phyloP scores from a whole-genome alignment of 83 land plant species.

The Diphasiastrum complanatum region DNA sequence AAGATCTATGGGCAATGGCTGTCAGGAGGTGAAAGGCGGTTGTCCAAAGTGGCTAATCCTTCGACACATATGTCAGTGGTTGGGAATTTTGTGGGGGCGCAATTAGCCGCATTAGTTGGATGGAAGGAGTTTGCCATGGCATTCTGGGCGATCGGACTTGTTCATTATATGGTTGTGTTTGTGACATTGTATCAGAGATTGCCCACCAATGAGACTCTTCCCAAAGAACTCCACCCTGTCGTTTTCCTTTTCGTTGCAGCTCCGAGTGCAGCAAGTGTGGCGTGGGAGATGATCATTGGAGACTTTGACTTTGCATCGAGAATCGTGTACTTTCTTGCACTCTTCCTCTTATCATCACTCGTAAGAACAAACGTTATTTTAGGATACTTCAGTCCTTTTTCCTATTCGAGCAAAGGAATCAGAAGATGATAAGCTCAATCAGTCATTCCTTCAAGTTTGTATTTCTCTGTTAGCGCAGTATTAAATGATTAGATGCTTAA shows the following conservation, averaged over 20 bases:
- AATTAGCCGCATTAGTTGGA: conserved; percentile 63
- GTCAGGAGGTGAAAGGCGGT: conserved; percentile 75
- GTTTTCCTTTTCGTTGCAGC: conserved; percentile 87
- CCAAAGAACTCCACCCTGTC: conserved; percentile 85
- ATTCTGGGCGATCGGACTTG: conserved; percentile 76
- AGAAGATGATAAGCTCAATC: not conserved
- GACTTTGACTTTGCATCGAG: conserved; percentile 54
- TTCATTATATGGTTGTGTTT: conserved; percentile 78
- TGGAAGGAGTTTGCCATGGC: conserved; percentile 80
- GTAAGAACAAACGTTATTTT: conserved; percentile 41
- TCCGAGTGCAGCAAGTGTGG: conserved; percentile 80
- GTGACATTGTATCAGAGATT: conserved; percentile 83
- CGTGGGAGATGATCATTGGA: conserved; percentile 73
- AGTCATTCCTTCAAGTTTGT: no score
- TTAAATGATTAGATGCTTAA: no score
- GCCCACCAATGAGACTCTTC: conserved; percentile 73
- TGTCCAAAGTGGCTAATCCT: conserved; percentile 83
- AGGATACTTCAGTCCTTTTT: conserved; percentile 15
- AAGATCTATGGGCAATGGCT: conserved; percentile 95
- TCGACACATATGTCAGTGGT: conserved; percentile 72
- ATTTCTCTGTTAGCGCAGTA: no score
- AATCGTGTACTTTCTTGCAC: conserved; percentile 58
- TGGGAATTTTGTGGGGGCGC: conserved; percentile 79
- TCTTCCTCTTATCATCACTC: conserved; percentile 68
- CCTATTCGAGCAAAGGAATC: not conserved